Conservation (phyloP, 1,284 basidiomycete genomes). For the Rhodotorula sp. region DNA sequence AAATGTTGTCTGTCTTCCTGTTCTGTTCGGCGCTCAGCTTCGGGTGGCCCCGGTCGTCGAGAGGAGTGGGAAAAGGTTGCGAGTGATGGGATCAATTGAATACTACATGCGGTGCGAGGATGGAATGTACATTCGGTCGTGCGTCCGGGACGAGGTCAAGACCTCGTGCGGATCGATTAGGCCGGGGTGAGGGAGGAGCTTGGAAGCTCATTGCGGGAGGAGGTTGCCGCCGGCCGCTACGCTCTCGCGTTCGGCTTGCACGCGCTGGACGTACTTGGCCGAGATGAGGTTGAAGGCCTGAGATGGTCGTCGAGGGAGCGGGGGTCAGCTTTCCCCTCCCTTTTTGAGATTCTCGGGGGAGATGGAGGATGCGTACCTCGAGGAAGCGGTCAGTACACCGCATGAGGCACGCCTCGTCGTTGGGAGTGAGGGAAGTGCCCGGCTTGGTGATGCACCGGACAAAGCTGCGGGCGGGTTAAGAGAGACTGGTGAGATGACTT, state of each 20-base stretch:
- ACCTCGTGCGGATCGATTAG: too few relatives aligned
- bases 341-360: too few relatives aligned
- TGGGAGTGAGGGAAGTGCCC: slow-evolving; percentile 63
- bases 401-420: slow-evolving; percentile 74
- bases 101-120: not conserved
- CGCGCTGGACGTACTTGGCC: slow-evolving; percentile 34
- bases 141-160: not conserved
- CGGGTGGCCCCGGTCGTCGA: too few relatives aligned
- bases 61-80: too few relatives aligned
- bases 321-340: not conserved
- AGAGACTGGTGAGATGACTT: not conserved
- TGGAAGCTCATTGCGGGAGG: slow-evolving; percentile 1
- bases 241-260: slow-evolving; percentile 30
- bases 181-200: too few relatives aligned
- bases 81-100: too few relatives aligned
- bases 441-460: slow-evolving; percentile 76
- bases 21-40: too few relatives aligned
- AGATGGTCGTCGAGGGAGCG: too few relatives aligned
- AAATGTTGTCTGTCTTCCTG: too few relatives aligned
- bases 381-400: slow-evolving; percentile 77
- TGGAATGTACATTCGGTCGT: not conserved
- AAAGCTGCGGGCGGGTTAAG: slow-evolving; percentile 59
- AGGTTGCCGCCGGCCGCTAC: slow-evolving; percentile 9
- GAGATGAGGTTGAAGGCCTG: slow-evolving; percentile 40
- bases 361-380: slow-evolving; percentile 57